phyloP scores from a whole-genome alignment of 2,329 filamentous ascomycete genomes.

The Aspergillus aculeatus region DNA sequence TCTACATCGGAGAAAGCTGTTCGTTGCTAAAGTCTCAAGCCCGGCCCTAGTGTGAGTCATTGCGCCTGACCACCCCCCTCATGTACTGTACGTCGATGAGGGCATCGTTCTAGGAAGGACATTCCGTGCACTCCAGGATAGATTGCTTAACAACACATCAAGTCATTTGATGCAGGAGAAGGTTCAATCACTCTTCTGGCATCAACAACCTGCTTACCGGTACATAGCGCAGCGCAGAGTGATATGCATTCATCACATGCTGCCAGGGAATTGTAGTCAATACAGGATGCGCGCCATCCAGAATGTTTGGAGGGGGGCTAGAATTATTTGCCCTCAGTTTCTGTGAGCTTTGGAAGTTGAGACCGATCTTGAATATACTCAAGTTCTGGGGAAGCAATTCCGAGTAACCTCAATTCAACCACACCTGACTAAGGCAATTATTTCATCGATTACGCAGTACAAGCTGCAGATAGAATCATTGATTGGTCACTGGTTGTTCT shows the following conservation, averaged over 20 bases:
- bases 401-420: not conserved
- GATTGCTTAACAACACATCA: not conserved
- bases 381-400: not conserved
- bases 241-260: not conserved
- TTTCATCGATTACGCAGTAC: not conserved
- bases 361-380: not conserved
- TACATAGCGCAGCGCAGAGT: not conserved
- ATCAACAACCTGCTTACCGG: not conserved
- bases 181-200: not conserved
- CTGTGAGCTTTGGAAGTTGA: not conserved
- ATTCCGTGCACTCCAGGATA: not conserved
- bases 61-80: conserved; percentile 1
- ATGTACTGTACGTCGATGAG: not conserved
- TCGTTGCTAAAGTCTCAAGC: not conserved
- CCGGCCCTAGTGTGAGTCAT: conserved; percentile 8
- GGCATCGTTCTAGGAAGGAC: not conserved
- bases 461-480: not conserved
- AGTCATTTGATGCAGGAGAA: conserved; percentile 2
- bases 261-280: not conserved
- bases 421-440: no score
- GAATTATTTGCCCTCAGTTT: not conserved
- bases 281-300: not conserved
- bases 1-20: not conserved
- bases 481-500: not conserved
- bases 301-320: not conserved